phyloP scores from a whole-genome alignment of 139 green algal genomes.

The Auxenochlorella pyrenoidosa region DNA sequence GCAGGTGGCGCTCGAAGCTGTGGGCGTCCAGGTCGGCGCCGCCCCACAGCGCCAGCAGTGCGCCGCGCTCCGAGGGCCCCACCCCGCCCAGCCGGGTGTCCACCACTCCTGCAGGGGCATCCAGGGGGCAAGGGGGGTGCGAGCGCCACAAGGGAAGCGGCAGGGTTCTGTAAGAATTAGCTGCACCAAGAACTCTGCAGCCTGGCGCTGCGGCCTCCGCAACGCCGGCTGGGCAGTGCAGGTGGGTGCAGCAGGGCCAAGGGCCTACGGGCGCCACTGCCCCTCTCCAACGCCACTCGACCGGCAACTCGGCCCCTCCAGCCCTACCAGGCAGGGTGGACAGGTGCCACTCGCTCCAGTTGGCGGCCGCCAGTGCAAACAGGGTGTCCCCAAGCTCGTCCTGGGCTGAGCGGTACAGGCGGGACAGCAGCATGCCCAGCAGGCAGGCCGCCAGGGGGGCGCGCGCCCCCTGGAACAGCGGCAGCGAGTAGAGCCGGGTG shows the following conservation, averaged over 20 bases:
- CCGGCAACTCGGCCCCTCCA: too few species aligned
- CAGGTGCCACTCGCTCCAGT: constrained; percentile 35
- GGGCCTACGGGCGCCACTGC: too few species aligned
- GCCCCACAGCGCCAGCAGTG: neutral
- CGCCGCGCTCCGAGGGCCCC: neutral
- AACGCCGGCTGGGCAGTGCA: too few species aligned
- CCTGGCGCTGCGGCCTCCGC: too few species aligned
- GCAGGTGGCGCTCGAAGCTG: constrained; percentile 28
- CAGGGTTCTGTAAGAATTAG: too few species aligned
- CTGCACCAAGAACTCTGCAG: too few species aligned
- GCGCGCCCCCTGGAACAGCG: constrained; percentile 16
- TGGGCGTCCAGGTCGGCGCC: constrained; percentile 28
- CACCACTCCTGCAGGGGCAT: neutral
- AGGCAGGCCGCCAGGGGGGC: constrained; percentile 21
- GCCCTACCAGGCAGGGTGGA: neutral
- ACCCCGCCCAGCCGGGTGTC: neutral
- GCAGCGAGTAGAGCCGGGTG: constrained; percentile 25
- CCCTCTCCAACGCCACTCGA: too few species aligned
- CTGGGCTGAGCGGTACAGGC: constrained; percentile 31
- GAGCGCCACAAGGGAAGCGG: too few species aligned
- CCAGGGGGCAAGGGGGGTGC: neutral
- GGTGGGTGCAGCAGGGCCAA: too few species aligned
- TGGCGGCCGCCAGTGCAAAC: constrained; percentile 29
- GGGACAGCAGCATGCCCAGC: constrained; percentile 34
- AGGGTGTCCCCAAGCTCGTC: constrained; percentile 32